Evolutionary conservation across 495 filamentous ascomycete genomes (phyloP), one percentile per base, ranked within the genome.

Genomic region (Hypomontagnella monticulosa): DNA sequence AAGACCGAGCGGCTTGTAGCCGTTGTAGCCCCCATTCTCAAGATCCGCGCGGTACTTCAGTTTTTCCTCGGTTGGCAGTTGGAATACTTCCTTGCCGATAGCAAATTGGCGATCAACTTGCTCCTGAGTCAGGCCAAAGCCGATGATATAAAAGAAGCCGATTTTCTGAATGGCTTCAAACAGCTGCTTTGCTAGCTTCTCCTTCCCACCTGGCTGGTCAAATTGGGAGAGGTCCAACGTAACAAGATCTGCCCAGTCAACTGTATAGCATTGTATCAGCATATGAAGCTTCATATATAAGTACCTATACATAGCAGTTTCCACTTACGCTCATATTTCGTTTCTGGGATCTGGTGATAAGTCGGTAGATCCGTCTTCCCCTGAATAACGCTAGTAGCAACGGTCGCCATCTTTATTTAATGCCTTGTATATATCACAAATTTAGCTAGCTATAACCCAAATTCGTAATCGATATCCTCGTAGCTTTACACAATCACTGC

Each of bases 71-170:
- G 76, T 74, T 0, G 84, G 78, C 1, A 89, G 76, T 4, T 81
- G 72, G 68, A 86, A 86, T 49, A 87, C 80, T 38, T 82, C 75
- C 41, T 83, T 83, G 8, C 81, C 85, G 0, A 88, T 76, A 38
- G 84, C 81, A 59, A 88, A 89, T 61, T 89, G 87, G 32, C 76
- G 75, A 55, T 88, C 83, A 2, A 89, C 78, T 69, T 86, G 76
- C 33, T 88, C 84, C 61, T 87, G 83, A 43, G 72, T 75, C 12
- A 88, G 77, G 44, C 83, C 85, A 63, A 83, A 87, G 72, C 84
- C 83, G 57, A 81, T 84, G 10, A 88, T 81, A 63, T 87, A 87
- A 73, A 87, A 87, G 71, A 87, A 87, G 6, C 72, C 85, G 30
- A 86, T 80, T 34, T 85, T 75, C 40, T 81, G 78, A 4, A 87